Conservation (phyloP, 345 rosid genomes). For the Eutrema japonicum region DNA sequence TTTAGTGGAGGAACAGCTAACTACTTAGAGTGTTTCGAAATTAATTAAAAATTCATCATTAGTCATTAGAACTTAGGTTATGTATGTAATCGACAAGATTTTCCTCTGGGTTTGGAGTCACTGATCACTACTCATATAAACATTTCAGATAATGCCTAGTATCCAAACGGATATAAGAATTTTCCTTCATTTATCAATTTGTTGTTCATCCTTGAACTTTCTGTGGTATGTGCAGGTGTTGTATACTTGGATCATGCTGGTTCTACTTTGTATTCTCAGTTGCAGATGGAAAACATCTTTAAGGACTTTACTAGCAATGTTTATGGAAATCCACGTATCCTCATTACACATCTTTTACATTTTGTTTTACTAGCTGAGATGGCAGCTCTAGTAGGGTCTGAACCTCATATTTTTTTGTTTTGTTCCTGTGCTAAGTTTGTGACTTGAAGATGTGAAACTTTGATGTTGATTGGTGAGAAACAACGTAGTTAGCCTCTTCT, state of each 20-base stretch:
- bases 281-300: conserved; percentile 86
- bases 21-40: conserved; percentile 7
- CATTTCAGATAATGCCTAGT: neutral
- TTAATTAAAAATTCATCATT: neutral
- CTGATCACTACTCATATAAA: conserved; percentile 16
- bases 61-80: neutral
- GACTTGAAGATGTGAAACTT: conserved; percentile 9
- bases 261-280: conserved; percentile 90
- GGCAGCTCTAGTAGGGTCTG: neutral
- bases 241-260: conserved; percentile 98
- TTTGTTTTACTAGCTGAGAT: conserved; percentile 11
- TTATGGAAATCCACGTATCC: conserved; percentile 99
- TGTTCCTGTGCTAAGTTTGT: neutral
- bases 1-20: conserved; percentile 12
- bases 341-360: conserved; percentile 2
- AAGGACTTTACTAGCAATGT: conserved; percentile 63
- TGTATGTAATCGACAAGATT: conserved; percentile 1
- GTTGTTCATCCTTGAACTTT: conserved; percentile 7
- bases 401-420: conserved; percentile 13
- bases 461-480: conserved; percentile 21
- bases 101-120: neutral
- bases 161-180: neutral
- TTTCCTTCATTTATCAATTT: conserved; percentile 2
- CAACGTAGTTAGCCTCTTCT: conserved; percentile 1
- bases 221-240: conserved; percentile 54